Percentiles rank a stretch among this genome's conserved stretches.
phyloP scores from a whole-genome alignment of 805 yeast species.

The Metschnikowia gelsemii region DNA sequence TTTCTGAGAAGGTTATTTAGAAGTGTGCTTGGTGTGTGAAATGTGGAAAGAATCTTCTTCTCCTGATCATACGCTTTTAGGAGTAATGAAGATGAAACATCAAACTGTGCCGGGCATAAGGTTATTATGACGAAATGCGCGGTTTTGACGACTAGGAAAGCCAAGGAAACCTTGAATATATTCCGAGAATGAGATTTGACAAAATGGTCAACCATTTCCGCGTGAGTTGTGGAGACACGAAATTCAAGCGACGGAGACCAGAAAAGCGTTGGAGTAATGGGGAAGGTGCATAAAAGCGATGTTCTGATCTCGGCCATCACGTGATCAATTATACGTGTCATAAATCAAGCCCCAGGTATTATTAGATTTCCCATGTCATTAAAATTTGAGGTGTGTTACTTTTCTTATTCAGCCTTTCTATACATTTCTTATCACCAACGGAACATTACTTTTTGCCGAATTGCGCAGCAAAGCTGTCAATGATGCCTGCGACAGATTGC shows the following conservation, averaged over 20 bases:
- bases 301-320: not conserved
- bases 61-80: constrained; percentile 22
- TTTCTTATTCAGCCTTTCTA: constrained; percentile 1
- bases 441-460: constrained; percentile 38
- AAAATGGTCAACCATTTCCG: not conserved
- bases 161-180: not conserved
- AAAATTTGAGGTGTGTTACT: too few relatives aligned
- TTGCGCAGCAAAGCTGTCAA: constrained; percentile 42
- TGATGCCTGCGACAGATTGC: constrained; percentile 64
- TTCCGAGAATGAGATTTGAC: not conserved
- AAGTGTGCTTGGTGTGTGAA: constrained; percentile 12
- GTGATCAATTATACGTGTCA: not conserved
- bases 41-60: constrained; percentile 5
- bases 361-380: too few relatives aligned
- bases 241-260: not conserved
- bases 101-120: constrained; percentile 47
- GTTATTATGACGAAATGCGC: constrained; percentile 39
- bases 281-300: not conserved
- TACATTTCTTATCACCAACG: constrained; percentile 2
- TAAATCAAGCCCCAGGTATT: too few relatives aligned
- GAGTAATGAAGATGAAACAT: constrained; percentile 45
- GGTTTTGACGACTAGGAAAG: constrained; percentile 34
- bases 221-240: too few relatives aligned
- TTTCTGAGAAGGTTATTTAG: constrained; percentile 3
- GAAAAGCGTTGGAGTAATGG: too few relatives aligned